Evolutionary conservation across 331 rosid genomes (phyloP).

Genomic region (Dryas integrifolia): DNA sequence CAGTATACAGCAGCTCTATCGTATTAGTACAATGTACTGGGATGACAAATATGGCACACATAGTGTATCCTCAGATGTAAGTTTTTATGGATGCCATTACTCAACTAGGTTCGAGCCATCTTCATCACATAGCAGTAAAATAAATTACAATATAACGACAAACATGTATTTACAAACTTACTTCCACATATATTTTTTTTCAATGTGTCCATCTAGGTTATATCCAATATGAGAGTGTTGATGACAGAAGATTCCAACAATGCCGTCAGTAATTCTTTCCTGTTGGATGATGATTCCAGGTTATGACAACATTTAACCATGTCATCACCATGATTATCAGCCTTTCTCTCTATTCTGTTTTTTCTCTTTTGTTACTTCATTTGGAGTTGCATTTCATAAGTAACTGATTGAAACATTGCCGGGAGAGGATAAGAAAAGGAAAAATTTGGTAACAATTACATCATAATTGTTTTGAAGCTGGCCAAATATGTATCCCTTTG

Average conservation of each 20-base stretch:
- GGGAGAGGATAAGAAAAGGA: neutral
- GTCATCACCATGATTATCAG: neutral
- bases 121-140: conserved; percentile 23
- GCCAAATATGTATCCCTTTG: too few relatives aligned
- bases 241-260: conserved; percentile 90
- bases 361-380: neutral
- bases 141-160: conserved; percentile 11
- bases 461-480: too few relatives aligned
- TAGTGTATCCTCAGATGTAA: conserved; percentile 79
- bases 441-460: neutral
- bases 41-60: conserved; percentile 94
- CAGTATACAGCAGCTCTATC: conserved; percentile 80
- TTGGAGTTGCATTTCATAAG: neutral
- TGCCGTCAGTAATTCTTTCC: conserved; percentile 86
- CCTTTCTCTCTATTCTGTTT: neutral
- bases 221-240: conserved; percentile 79
- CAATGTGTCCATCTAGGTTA: conserved; percentile 51
- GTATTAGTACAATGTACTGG: conserved; percentile 92
- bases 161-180: neutral
- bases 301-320: conserved; percentile 17
- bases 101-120: conserved; percentile 36
- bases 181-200: conserved; percentile 3
- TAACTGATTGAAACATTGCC: neutral
- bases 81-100: conserved; percentile 45
- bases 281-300: conserved; percentile 91